Conservation (phyloP, 768 basidiomycete species). For the Phanerochaete sordida region DNA sequence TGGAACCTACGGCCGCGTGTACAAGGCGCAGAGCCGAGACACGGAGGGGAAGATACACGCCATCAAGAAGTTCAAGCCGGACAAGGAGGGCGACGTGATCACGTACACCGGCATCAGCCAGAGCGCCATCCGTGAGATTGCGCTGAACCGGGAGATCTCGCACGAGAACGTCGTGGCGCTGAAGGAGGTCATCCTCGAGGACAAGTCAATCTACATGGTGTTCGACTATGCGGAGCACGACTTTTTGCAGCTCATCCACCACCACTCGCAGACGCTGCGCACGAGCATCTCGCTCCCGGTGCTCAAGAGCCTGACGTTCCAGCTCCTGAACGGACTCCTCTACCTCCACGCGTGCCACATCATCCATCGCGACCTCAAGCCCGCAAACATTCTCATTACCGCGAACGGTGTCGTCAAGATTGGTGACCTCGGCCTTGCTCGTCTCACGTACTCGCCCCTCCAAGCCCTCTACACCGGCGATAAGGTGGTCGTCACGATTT, state of each 20-base stretch:
- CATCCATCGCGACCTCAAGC: slow-evolving; percentile 96
- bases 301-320: slow-evolving; percentile 91
- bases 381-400: slow-evolving; percentile 96
- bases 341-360: slow-evolving; percentile 96
- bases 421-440: slow-evolving; percentile 94
- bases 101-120: slow-evolving; percentile 98
- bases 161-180: slow-evolving; percentile 92
- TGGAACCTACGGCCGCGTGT: slow-evolving; percentile 97
- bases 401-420: slow-evolving; percentile 89
- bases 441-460: slow-evolving; percentile 86
- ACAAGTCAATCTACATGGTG: slow-evolving; percentile 99
- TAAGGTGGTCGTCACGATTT: slow-evolving; percentile 98
- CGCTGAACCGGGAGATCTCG: slow-evolving; percentile 87
- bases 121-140: slow-evolving; percentile 95
- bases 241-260: slow-evolving; percentile 99
- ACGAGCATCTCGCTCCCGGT: slow-evolving; percentile 65
- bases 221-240: slow-evolving; percentile 99
- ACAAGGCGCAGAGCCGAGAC: slow-evolving; percentile 85
- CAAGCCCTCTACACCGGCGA: slow-evolving; percentile 91
- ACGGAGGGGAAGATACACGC: slow-evolving; percentile 75
- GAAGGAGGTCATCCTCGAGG: slow-evolving; percentile 93
- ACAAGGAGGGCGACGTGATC: slow-evolving; percentile 95
- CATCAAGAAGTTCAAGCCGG: slow-evolving; percentile 99
- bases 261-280: slow-evolving; percentile 90
- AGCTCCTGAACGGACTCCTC: slow-evolving; percentile 89